Conservation (phyloP, 202 grass and related monocot genomes). For the Sporobolus alterniflorus region DNA sequence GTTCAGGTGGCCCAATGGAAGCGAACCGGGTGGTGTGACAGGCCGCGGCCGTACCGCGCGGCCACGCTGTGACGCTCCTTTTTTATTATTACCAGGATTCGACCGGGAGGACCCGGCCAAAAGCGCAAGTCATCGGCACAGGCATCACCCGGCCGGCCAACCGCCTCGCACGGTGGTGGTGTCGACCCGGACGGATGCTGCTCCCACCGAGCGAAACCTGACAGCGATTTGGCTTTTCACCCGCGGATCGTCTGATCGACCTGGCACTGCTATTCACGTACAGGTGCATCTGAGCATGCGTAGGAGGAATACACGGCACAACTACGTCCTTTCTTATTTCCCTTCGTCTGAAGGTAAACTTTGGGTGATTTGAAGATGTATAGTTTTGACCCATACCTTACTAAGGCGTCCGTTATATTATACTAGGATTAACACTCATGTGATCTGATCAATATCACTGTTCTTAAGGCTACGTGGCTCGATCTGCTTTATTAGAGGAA, state of each 20-base stretch:
- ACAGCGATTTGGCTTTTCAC: constrained; percentile 4
- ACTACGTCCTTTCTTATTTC: no score
- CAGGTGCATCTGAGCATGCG: no score
- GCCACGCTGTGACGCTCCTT: neutral
- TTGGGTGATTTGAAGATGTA: neutral
- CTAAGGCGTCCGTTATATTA: no score
- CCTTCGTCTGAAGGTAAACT: neutral
- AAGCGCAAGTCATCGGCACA: neutral
- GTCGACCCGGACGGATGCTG: neutral
- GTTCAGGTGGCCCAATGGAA: neutral
- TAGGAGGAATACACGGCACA: no score
- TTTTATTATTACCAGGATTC: no score
- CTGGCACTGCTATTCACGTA: neutral
- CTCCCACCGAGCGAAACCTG: neutral
- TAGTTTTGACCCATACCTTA: neutral
- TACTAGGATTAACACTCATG: no score
- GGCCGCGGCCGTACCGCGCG: neutral
- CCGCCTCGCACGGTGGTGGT: neutral
- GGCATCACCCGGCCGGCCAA: neutral
- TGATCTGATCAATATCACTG: neutral
- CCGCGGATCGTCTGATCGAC: no score
- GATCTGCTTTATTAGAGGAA: neutral
- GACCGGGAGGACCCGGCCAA: neutral
- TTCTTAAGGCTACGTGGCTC: neutral
- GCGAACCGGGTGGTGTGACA: neutral